Percentiles rank a stretch among this genome's conserved stretches.
These are phyloP conservation scores for Trichoderma asperelloides DNA, from an alignment of 495 filamentous ascomycete species.

Conservation along the genomic window DNA sequence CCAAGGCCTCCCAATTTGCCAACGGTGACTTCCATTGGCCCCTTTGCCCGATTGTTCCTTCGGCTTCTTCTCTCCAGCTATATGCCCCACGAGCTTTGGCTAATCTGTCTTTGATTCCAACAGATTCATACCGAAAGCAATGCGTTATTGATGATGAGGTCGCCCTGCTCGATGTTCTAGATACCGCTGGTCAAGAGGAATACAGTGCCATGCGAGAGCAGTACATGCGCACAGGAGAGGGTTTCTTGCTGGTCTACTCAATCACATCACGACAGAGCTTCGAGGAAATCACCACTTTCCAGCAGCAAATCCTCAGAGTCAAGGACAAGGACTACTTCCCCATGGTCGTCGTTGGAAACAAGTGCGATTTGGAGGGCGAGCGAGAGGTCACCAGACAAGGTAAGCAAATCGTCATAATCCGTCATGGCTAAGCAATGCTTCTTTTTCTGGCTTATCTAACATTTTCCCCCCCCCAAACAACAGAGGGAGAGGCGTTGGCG, in stretches of 20 bases:
- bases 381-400: slow-evolving; percentile 85
- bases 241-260: slow-evolving; percentile 94
- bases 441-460: neutral
- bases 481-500: slow-evolving; percentile 87
- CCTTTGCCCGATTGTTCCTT: neutral
- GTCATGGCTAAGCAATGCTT: neutral
- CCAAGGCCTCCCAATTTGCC: neutral
- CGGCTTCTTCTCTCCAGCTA: slow-evolving; percentile 3
- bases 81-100: slow-evolving; percentile 3
- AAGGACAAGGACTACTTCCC: slow-evolving; percentile 99
- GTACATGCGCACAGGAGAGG: slow-evolving; percentile 99
- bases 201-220: slow-evolving; percentile 99
- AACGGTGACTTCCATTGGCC: neutral
- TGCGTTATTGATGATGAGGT: slow-evolving; percentile 98
- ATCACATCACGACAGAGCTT: slow-evolving; percentile 96
- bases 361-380: slow-evolving; percentile 93
- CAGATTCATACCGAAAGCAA: slow-evolving; percentile 99
- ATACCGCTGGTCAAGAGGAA: slow-evolving; percentile 97
- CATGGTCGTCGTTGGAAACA: slow-evolving; percentile 99
- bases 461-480: neutral
- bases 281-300: slow-evolving; percentile 95
- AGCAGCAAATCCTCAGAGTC: slow-evolving; percentile 95
- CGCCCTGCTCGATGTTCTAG: slow-evolving; percentile 91
- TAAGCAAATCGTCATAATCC: slow-evolving; percentile 31
- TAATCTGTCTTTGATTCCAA: neutral